These are phyloP conservation scores for Isoetes engelmannii DNA, from an alignment of 83 land plant species.

Conservation along the genomic window DNA sequence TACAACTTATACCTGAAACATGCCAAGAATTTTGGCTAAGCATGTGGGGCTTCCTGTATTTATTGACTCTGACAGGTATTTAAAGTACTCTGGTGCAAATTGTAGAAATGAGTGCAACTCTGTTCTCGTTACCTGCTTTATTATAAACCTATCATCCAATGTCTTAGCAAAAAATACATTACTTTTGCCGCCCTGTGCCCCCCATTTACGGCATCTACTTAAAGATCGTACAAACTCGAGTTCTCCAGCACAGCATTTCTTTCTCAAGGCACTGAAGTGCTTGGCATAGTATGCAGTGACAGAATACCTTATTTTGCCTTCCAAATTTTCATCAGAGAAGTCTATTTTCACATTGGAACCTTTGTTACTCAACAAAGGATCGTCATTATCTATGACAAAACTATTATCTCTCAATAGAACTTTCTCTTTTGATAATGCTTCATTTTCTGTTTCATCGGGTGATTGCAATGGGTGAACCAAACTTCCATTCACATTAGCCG, in stretches of 20 bases:
- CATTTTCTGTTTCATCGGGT: conserved; percentile 5
- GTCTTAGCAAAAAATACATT: conserved; percentile 85
- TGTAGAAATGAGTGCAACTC: conserved; percentile 68
- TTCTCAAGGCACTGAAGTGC: conserved; percentile 59
- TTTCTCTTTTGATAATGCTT: background rate
- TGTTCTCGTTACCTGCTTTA: conserved; percentile 73
- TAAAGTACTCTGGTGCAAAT: conserved; percentile 73
- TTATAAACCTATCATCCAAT: conserved; percentile 73
- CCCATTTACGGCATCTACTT: conserved; percentile 79
- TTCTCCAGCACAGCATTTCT: conserved; percentile 67
- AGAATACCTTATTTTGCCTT: conserved; percentile 47
- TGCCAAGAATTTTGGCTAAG: conserved; percentile 82
- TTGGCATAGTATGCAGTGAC: conserved; percentile 62
- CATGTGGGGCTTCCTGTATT: conserved; percentile 71
- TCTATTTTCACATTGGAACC: conserved; percentile 44
- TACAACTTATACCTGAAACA: conserved; percentile 51
- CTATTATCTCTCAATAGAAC: conserved; percentile 9
- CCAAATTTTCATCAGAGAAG: conserved; percentile 26
- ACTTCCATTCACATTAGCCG: conserved; percentile 4
- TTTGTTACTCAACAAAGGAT: conserved; percentile 22
- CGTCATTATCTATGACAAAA: background rate
- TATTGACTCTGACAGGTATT: conserved; percentile 50
- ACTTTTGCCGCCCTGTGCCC: conserved; percentile 93
- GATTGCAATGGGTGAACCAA: conserved; percentile 25
- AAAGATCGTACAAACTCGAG: conserved; percentile 61